A percentile compares a stretch with the other conserved stretches of the same genome.
These are phyloP conservation scores for Phytopythium sindhum DNA, from an alignment of 352 stramenopile genomes.

Conservation along the genomic window DNA sequence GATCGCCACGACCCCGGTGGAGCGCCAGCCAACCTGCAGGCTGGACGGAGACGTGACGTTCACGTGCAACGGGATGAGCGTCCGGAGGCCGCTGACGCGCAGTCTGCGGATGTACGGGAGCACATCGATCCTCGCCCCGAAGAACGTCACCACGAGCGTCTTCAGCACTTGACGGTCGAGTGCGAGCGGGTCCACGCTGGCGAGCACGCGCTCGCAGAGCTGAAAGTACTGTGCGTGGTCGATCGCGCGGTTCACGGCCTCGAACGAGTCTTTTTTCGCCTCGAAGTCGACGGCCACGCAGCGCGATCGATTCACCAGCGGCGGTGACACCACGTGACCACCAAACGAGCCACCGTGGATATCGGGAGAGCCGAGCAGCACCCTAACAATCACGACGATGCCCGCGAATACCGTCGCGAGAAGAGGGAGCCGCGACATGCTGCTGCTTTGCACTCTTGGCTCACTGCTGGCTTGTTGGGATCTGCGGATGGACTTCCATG, in stretches of 20 bases:
- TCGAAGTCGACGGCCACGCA: constrained; percentile 8
- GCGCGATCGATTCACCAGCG: not conserved
- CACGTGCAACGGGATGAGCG: constrained; percentile 3
- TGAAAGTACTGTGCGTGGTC: constrained; percentile 6
- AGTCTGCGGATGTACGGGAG: not conserved
- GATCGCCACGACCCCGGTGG: not conserved
- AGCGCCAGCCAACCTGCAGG: constrained; percentile 4
- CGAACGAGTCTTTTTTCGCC: not conserved
- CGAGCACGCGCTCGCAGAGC: constrained; percentile 7
- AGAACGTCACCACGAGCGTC: not conserved
- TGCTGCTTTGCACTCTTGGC: not conserved
- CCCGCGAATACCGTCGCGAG: not conserved
- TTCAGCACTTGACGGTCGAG: not conserved
- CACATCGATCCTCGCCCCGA: not conserved
- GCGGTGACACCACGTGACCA: not conserved
- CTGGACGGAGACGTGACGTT: constrained; percentile 6
- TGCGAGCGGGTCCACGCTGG: constrained; percentile 1
- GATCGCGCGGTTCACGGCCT: constrained; percentile 5
- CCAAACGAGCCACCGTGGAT: not conserved
- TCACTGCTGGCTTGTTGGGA: not conserved
- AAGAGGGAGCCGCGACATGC: not conserved
- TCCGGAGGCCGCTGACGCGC: constrained; percentile 1
- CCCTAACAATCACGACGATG: not conserved
- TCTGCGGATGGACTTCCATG: not conserved
- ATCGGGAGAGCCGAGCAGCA: not conserved